Evolutionary conservation across 2,329 filamentous ascomycete species (phyloP), one percentile per base, ranked within the genome.

Genomic region (Cryphonectria parasitica): DNA sequence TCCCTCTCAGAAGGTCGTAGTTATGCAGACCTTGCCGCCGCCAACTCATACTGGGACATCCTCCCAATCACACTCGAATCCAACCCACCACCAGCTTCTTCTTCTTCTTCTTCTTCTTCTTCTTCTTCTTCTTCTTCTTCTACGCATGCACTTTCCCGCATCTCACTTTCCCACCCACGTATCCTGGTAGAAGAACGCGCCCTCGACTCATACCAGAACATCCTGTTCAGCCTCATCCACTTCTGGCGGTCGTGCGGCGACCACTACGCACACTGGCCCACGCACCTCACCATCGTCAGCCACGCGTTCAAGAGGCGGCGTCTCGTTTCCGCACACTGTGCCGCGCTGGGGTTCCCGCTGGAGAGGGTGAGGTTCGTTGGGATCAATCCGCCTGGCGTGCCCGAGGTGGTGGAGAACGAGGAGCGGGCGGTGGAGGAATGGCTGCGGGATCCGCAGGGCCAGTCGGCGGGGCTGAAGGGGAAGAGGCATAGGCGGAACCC

Each of bases 191-290:
- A 97, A 77, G 86, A 90, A 11, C 85, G 87, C 68, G 93, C 95
- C 0, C 89, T 95, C 1, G 95, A 98, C 79, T 95, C 92, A 1
- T 95, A 93, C 77, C 91, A 94, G 77, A 97, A 97, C 77, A 82
- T 97, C 6, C 81, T 97, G 22, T 94, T 95, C 78, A 91, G 91
- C 17, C 83, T 97, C 2, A 75, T 84, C 22, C 77, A 81, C 49
- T 89, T 88, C 76, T 83, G 91, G 73, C 82, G 84, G 3, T 49
- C 56, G 11, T 66, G 61, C 31, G 39, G 61, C 28, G 39, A 34
- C 22, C 34, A 39, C 15, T n/a, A 39, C 17, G 88, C 86, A 71
- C 81, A 82, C 72, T 93, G 90, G 85, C 91, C 91, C 0, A 66
- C 68, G 1, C 81, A 79, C 6, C 76, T 94, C 22, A 91, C 88